These are phyloP conservation scores for Gautieria morchelliformis DNA, from an alignment of 768 basidiomycete genomes.

Conservation along the genomic window DNA sequence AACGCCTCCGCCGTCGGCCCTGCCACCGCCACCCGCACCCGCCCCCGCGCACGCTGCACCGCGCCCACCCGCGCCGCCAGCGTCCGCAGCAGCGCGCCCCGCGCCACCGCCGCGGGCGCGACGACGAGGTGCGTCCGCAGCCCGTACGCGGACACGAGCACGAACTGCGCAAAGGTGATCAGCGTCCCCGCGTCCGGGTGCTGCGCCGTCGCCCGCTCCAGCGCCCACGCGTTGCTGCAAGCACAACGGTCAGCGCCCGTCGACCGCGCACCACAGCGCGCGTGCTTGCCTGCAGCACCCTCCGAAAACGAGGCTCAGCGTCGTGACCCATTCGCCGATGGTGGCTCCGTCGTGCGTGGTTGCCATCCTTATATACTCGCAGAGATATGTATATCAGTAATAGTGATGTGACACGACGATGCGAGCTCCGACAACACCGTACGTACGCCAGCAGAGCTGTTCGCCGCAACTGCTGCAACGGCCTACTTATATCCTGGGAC, in stretches of 20 bases:
- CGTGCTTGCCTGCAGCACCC: constrained; percentile 68
- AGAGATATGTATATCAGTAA: too few species aligned
- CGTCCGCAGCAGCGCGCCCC: background rate
- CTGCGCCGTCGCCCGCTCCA: constrained; percentile 61
- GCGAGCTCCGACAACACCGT: too few species aligned
- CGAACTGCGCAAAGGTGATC: constrained; percentile 82
- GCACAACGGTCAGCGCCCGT: background rate
- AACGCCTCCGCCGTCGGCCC: background rate
- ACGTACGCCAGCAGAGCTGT: too few species aligned
- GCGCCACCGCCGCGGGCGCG: constrained; percentile 13
- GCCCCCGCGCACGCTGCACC: background rate
- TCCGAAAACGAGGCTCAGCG: constrained; percentile 72
- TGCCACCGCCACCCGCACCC: background rate
- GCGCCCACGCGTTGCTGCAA: constrained; percentile 64
- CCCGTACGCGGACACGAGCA: constrained; percentile 65
- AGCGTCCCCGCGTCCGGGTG: constrained; percentile 69
- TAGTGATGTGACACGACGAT: too few species aligned
- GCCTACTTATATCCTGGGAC: too few species aligned
- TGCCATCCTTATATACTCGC: too few species aligned
- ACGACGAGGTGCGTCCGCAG: constrained; percentile 49
- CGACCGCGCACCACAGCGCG: background rate
- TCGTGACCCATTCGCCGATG: constrained; percentile 43
- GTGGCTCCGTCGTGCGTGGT: too few species aligned
- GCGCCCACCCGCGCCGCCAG: background rate
- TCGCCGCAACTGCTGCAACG: too few species aligned